phyloP scores from a whole-genome alignment of 1,139 yeast species.

The Hemisphaericaspora xylanilytica region DNA sequence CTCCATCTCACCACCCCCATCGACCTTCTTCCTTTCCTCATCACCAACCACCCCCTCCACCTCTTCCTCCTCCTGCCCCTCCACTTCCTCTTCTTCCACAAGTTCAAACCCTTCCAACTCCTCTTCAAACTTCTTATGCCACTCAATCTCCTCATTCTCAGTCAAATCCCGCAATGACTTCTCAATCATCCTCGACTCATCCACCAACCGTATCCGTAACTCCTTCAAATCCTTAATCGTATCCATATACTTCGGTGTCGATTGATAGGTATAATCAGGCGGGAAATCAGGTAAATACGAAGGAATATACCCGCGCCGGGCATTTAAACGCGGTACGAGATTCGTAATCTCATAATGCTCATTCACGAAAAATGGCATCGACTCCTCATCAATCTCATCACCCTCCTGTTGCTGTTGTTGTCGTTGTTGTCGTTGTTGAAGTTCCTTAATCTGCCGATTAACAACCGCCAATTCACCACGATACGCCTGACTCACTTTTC shows the following conservation, averaged over 20 bases:
- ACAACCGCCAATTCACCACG: not conserved
- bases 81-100: constrained; percentile 12
- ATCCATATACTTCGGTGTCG: constrained; percentile 65
- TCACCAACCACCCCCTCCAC: not conserved
- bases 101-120: constrained; percentile 17
- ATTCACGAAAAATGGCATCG: constrained; percentile 41
- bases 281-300: constrained; percentile 82
- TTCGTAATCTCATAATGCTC: constrained; percentile 51
- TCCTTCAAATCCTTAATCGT: constrained; percentile 70
- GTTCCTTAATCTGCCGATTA: not conserved
- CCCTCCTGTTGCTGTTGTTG: constrained; percentile 2
- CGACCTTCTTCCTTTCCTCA: constrained; percentile 10
- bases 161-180: constrained; percentile 64
- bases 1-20: constrained; percentile 15
- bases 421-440: constrained; percentile 1
- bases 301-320: constrained; percentile 59
- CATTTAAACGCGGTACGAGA: constrained; percentile 53
- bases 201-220: constrained; percentile 67
- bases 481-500: constrained; percentile 1
- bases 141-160: constrained; percentile 38
- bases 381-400: constrained; percentile 24
- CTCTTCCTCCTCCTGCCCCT: not conserved
- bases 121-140: constrained; percentile 30
- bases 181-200: constrained; percentile 80
- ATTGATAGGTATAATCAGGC: constrained; percentile 86